Conservation (phyloP, 75 land plant genomes). For the Selaginella moellendorffii region DNA sequence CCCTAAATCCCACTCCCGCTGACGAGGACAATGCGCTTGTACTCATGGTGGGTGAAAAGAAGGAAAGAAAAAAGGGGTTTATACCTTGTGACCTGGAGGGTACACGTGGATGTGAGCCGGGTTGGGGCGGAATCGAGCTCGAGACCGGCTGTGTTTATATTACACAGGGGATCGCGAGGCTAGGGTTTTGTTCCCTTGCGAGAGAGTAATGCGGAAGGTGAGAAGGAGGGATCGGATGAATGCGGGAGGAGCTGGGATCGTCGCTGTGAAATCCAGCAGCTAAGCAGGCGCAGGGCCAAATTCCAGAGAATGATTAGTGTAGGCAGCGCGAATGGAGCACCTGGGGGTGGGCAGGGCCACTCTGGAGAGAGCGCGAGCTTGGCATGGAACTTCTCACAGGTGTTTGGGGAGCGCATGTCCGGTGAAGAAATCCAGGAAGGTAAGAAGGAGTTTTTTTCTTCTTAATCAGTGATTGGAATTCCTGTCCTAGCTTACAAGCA, state of each 20-base stretch:
- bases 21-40: too few relatives aligned
- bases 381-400: conserved; percentile 59
- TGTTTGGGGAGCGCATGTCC: conserved; percentile 46
- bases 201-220: not conserved
- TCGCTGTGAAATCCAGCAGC: not conserved
- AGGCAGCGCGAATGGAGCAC: not conserved
- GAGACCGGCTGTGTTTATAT: not conserved
- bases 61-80: too few relatives aligned
- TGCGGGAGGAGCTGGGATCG: conserved; percentile 1
- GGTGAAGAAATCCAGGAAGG: conserved; percentile 64
- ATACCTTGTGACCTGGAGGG: too few relatives aligned
- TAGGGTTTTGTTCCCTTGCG: not conserved
- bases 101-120: not conserved
- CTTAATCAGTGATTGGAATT: too few relatives aligned
- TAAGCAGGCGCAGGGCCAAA: not conserved
- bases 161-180: not conserved
- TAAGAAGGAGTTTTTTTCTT: too few relatives aligned
- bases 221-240: not conserved
- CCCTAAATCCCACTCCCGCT: too few relatives aligned
- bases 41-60: too few relatives aligned
- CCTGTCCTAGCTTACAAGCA: not conserved
- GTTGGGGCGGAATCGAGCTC: not conserved
- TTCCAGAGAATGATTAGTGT: not conserved
- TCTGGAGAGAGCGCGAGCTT: not conserved
- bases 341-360: too few relatives aligned